A percentile compares a stretch with the other conserved stretches of the same genome.
These are phyloP conservation scores for Scenedesmus sp. DNA, from an alignment of 163 green algal genomes.

Conservation along the genomic window DNA sequence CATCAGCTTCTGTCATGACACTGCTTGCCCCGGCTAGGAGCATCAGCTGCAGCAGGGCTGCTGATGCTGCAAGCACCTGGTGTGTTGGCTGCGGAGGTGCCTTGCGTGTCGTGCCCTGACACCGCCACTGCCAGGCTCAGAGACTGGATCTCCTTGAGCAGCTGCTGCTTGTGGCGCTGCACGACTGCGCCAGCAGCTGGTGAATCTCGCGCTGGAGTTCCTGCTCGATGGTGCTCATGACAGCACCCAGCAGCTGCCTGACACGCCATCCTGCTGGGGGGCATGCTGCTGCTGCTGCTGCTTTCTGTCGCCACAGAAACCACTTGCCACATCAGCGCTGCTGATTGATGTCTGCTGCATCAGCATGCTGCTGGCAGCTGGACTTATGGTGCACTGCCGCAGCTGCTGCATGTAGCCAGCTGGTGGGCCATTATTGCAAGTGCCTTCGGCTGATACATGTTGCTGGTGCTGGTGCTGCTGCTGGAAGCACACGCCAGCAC, in stretches of 20 bases:
- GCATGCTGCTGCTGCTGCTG: not conserved
- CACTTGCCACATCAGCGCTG: not conserved
- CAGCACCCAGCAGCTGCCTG: slow-evolving; percentile 5
- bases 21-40: not conserved
- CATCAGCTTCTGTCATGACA: not conserved
- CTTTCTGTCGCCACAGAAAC: not conserved
- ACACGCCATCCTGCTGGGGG: not conserved
- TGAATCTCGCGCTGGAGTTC: not conserved
- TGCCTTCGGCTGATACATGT: not conserved
- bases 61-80: too few species aligned
- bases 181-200: not conserved
- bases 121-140: not conserved
- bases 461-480: not conserved
- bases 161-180: slow-evolving; percentile 6
- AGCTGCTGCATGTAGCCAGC: not conserved
- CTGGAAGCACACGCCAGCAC: not conserved
- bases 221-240: not conserved
- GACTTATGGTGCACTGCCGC: not conserved
- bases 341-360: too few species aligned
- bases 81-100: not conserved
- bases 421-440: not conserved
- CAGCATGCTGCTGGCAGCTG: not conserved
- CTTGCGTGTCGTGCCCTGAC: not conserved
- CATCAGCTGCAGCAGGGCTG: not conserved
- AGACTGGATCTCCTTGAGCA: not conserved